These are phyloP conservation scores for Pichia sp. DNA, from an alignment of 1,139 yeast species.

Conservation along the genomic window DNA sequence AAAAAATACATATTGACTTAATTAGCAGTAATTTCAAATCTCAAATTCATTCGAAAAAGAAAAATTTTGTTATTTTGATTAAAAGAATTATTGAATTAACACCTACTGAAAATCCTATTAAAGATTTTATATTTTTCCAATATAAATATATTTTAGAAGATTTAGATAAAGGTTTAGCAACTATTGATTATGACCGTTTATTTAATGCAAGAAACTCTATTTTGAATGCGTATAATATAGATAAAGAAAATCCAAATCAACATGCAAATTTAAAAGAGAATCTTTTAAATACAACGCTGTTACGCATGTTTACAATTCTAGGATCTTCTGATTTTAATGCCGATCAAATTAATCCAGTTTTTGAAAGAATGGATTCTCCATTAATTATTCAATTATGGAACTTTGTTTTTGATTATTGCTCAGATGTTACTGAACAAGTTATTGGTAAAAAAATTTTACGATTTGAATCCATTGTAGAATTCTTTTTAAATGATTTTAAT, in stretches of 20 bases:
- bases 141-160: conserved; percentile 34
- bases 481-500: conserved; percentile 23
- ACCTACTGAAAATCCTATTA: conserved; percentile 56
- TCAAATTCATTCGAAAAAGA: conserved; percentile 27
- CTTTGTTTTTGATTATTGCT: conserved; percentile 21
- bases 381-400: conserved; percentile 28
- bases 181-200: conserved; percentile 30
- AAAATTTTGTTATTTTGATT: conserved; percentile 49
- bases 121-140: conserved; percentile 52
- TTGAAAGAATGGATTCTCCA: conserved; percentile 24
- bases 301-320: conserved; percentile 22
- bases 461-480: conserved; percentile 30
- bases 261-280: conserved; percentile 9
- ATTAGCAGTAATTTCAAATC: conserved; percentile 18
- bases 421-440: conserved; percentile 23
- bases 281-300: conserved; percentile 18
- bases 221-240: conserved; percentile 4
- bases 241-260: neutral
- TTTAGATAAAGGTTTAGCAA: conserved; percentile 34
- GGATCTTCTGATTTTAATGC: conserved; percentile 14
- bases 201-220: conserved; percentile 31
- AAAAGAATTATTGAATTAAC: conserved; percentile 56
- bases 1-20: conserved; percentile 29
- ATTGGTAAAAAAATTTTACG: conserved; percentile 30
- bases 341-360: conserved; percentile 12